Conservation (phyloP, 164 flowering plant genomes). For the Houttuynia cordata region DNA sequence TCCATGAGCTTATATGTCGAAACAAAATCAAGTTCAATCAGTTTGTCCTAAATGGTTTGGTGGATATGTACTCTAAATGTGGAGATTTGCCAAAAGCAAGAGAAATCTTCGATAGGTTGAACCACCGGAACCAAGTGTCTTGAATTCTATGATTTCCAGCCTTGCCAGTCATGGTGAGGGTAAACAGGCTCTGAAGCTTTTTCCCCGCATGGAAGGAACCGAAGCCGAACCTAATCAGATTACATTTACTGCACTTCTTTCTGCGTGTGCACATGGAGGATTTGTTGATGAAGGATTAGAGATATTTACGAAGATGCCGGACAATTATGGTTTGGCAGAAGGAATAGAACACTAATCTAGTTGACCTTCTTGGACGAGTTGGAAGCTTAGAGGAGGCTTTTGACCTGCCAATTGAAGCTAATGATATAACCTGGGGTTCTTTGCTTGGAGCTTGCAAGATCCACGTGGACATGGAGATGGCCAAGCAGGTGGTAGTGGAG, state of each 20-base stretch:
- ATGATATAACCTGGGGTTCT: constrained; percentile 53
- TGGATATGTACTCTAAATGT: constrained; percentile 86
- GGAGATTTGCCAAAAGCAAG: constrained; percentile 50
- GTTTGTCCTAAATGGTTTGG: constrained; percentile 51
- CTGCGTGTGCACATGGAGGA: constrained; percentile 73
- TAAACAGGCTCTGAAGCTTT: constrained; percentile 45
- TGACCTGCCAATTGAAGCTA: constrained; percentile 51
- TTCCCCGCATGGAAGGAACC: constrained; percentile 41
- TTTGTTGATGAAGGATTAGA: constrained; percentile 46
- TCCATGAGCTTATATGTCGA: constrained; percentile 27
- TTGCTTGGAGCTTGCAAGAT: constrained; percentile 60
- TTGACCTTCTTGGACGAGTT: constrained; percentile 61
- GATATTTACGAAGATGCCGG: constrained; percentile 40
- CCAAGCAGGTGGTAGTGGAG: constrained; percentile 31
- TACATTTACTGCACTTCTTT: constrained; percentile 51
- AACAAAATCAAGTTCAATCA: constrained; percentile 36
- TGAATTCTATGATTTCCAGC: constrained; percentile 74
- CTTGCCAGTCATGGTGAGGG: constrained; percentile 49
- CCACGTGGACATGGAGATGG: constrained; percentile 29
- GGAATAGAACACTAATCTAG: constrained; percentile 54
- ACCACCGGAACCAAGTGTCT: constrained; percentile 26
- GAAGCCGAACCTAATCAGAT: constrained; percentile 35
- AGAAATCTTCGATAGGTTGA: constrained; percentile 34
- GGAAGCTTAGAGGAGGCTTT: constrained; percentile 57
- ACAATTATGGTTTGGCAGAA: constrained; percentile 29